These are phyloP conservation scores for Saccharum spontaneum DNA, from an alignment of 176 grass and related monocot species.

Conservation along the genomic window DNA sequence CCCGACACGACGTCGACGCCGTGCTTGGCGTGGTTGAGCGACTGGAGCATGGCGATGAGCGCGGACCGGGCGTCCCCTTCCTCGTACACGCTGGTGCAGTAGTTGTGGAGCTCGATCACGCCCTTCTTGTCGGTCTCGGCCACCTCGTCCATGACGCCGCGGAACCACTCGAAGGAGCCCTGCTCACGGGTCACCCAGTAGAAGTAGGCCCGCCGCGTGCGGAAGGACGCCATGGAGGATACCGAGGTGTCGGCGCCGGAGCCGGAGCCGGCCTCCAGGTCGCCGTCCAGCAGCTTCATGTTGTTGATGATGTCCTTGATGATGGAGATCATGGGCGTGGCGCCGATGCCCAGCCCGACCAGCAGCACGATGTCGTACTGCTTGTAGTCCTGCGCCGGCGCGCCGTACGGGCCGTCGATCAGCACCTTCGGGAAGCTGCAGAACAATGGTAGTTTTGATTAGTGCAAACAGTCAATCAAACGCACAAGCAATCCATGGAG, in stretches of 20 bases:
- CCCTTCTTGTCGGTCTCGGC: conserved; percentile 71
- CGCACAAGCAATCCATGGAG: too few species aligned
- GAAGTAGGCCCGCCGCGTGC: conserved; percentile 78
- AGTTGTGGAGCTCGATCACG: conserved; percentile 90
- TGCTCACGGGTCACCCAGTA: conserved; percentile 96
- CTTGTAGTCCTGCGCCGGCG: conserved; percentile 97
- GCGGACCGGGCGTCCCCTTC: conserved; percentile 88
- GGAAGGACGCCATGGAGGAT: conserved; percentile 40
- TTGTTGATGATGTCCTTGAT: conserved; percentile 97
- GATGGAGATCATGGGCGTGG: conserved; percentile 94
- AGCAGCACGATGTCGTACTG: conserved; percentile 82
- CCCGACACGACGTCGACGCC: conserved; percentile 86
- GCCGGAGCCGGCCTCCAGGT: conserved; percentile 33
- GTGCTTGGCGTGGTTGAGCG: conserved; percentile 84
- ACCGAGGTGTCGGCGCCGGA: background rate
- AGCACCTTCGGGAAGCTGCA: conserved; percentile 78
- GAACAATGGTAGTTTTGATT: too few species aligned
- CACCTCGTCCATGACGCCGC: conserved; percentile 84
- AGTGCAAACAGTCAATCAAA: too few species aligned
- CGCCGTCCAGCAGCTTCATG: conserved; percentile 50
- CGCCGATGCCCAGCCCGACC: conserved; percentile 82
- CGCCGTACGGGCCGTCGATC: conserved; percentile 86
- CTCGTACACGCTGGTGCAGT: conserved; percentile 98
- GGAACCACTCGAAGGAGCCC: conserved; percentile 97
- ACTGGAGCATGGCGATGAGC: conserved; percentile 93